These are phyloP conservation scores for Cucumis cinereus DNA, from an alignment of 306 rosid genomes.

Conservation along the genomic window DNA sequence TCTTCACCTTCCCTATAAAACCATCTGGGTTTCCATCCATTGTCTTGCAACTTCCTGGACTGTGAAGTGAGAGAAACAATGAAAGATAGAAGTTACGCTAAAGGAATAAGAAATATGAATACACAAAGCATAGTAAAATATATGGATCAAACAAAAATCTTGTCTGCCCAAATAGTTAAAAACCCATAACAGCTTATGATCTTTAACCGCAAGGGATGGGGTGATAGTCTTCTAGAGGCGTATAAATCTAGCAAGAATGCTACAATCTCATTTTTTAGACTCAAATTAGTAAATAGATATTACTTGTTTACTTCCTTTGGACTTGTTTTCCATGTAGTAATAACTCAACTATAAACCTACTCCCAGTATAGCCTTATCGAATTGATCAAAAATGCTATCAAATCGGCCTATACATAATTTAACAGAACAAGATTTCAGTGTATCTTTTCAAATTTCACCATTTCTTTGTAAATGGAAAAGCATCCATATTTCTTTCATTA, in stretches of 20 bases:
- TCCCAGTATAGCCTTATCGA: not conserved
- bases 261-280: not conserved
- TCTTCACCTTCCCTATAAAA: conserved; percentile 53
- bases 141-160: not conserved
- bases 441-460: not conserved
- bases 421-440: not conserved
- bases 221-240: not conserved
- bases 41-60: conserved; percentile 94
- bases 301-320: not conserved
- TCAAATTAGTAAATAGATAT: not conserved
- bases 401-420: not conserved
- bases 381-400: not conserved
- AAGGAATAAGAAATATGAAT: not conserved
- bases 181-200: not conserved
- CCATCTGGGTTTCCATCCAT: conserved; percentile 95
- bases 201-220: not conserved
- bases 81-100: not conserved
- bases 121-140: not conserved
- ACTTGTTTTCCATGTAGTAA: not conserved
- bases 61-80: conserved; percentile 9
- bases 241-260: not conserved
- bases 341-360: not conserved
- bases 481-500: not conserved
- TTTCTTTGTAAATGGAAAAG: not conserved
- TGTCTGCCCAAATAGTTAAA: not conserved